Evolutionary conservation across 305 asterid species (phyloP).

Genomic region (Fraxinus baroniana): DNA sequence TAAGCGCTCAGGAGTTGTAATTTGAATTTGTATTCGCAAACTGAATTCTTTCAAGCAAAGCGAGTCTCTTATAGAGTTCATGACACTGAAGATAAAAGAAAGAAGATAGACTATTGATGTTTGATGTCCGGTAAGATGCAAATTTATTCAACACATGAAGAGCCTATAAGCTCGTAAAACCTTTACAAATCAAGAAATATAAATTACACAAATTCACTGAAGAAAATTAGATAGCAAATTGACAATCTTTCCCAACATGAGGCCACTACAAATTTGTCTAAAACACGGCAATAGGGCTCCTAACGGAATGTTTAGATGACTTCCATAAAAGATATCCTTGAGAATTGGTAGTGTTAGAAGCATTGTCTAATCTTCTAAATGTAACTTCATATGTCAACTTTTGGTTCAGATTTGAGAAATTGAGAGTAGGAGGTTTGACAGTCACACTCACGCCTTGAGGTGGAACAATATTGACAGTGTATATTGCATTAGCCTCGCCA

Average conservation of each 20-base stretch:
- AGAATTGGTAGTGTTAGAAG: neutral
- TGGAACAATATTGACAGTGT: slow-evolving; percentile 23
- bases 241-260: neutral
- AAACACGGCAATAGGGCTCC: slow-evolving; percentile 36
- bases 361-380: slow-evolving; percentile 9
- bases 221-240: neutral
- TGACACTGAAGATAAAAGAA: neutral
- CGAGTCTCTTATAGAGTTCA: neutral
- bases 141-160: neutral
- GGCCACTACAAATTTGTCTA: neutral
- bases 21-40: neutral
- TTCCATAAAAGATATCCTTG: slow-evolving; percentile 39
- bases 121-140: neutral
- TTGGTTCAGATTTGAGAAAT: slow-evolving; percentile 32
- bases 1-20: neutral
- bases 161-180: neutral
- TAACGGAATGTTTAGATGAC: slow-evolving; percentile 32
- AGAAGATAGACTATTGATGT: neutral
- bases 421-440: slow-evolving; percentile 27
- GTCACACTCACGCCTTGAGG: slow-evolving; percentile 25
- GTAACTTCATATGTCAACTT: slow-evolving; percentile 38
- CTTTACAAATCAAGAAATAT: neutral
- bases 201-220: neutral
- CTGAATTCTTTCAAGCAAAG: neutral
- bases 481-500: slow-evolving; percentile 35